These are phyloP conservation scores for Pseudogymnoascus verrucosus DNA, from an alignment of 2,329 filamentous ascomycete genomes.

Conservation along the genomic window DNA sequence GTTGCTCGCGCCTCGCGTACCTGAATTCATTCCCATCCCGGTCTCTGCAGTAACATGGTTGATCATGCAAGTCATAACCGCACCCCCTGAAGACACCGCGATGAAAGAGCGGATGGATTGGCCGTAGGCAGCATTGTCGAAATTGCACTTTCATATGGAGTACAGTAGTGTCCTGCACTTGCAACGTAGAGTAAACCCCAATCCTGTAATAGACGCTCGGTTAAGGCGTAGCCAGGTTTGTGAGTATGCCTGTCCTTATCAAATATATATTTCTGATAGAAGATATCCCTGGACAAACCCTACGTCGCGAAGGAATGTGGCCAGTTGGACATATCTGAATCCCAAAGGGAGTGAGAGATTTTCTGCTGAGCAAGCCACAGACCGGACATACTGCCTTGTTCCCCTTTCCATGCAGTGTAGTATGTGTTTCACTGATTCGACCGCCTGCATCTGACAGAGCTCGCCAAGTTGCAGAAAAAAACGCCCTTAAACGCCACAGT, in stretches of 20 bases:
- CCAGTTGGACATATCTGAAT: not conserved
- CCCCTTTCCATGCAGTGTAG: not conserved
- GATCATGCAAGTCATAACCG: conserved; percentile 4
- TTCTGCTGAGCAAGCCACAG: not conserved
- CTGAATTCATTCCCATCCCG: not conserved
- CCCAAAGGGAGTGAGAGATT: not conserved
- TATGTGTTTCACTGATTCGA: not conserved
- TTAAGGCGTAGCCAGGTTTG: not conserved
- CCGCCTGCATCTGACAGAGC: not conserved
- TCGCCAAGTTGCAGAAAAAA: not conserved
- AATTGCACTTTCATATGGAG: conserved; percentile 3
- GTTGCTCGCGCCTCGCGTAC: not conserved
- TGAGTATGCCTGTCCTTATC: not conserved
- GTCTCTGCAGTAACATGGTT: not conserved
- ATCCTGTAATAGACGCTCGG: not conserved
- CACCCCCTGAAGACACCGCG: not conserved
- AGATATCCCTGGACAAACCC: not conserved
- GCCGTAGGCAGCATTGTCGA: not conserved
- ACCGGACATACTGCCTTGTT: not conserved
- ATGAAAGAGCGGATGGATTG: not conserved
- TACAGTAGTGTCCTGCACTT: conserved; percentile 1
- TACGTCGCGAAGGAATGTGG: not conserved
- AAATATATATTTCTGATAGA: conserved; percentile 6
- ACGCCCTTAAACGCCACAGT: not conserved
- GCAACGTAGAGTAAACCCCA: not conserved